Evolutionary conservation across 805 yeast species (phyloP).

Genomic region (Metschnikowia koreensis): DNA sequence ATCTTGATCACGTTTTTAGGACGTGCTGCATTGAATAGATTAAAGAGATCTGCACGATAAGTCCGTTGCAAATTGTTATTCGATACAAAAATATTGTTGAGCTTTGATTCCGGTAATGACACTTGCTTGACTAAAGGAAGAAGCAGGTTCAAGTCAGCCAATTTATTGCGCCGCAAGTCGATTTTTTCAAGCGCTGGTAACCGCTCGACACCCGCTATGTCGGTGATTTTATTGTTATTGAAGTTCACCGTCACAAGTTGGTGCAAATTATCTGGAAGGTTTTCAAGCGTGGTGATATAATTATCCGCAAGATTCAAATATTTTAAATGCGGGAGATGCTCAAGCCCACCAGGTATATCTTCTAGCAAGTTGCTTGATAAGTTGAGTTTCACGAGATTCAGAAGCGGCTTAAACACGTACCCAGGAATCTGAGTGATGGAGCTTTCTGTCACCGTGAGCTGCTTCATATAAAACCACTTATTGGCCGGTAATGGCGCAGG

Average conservation of each 20-base stretch:
- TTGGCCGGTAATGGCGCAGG: slow-evolving; percentile 30
- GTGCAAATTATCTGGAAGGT: slow-evolving; percentile 34
- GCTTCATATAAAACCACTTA: slow-evolving; percentile 42
- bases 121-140: slow-evolving; percentile 38
- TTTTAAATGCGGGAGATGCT: slow-evolving; percentile 46
- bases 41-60: slow-evolving; percentile 54
- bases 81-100: slow-evolving; percentile 38
- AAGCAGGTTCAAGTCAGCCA: slow-evolving; percentile 33
- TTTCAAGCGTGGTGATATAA: slow-evolving; percentile 33
- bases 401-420: slow-evolving; percentile 38
- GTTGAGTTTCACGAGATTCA: slow-evolving; percentile 47
- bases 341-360: slow-evolving; percentile 52
- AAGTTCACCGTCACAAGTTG: slow-evolving; percentile 47
- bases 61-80: slow-evolving; percentile 46
- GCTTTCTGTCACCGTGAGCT: slow-evolving; percentile 40
- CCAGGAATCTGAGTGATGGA: slow-evolving; percentile 37
- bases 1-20: slow-evolving; percentile 48
- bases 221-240: slow-evolving; percentile 46
- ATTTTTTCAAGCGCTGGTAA: slow-evolving; percentile 46
- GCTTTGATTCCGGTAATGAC: slow-evolving; percentile 30
- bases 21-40: slow-evolving; percentile 53
- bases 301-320: slow-evolving; percentile 46
- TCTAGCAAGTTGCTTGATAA: slow-evolving; percentile 53
- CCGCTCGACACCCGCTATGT: slow-evolving; percentile 46
- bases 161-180: slow-evolving; percentile 50